These are phyloP conservation scores for Bryum argenteum DNA, from an alignment of 225 moss, liverwort and hornwort genomes.

Conservation along the genomic window DNA sequence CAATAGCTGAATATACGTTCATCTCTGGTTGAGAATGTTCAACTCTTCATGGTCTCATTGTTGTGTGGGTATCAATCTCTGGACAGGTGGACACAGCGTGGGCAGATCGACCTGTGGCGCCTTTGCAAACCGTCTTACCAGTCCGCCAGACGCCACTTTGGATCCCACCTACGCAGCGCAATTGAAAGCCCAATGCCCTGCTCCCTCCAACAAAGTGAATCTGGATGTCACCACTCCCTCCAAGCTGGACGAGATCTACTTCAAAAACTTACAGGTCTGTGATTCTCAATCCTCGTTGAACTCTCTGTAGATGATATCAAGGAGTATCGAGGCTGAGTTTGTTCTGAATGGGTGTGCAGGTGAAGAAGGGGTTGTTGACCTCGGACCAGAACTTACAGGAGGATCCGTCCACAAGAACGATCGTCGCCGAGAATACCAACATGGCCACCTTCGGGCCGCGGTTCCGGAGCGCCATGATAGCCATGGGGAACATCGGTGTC, in stretches of 20 bases:
- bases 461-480: neutral
- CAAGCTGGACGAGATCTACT: neutral
- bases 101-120: conserved; percentile 22
- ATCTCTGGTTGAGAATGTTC: too few relatives aligned
- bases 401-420: neutral
- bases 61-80: too few relatives aligned
- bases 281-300: too few relatives aligned
- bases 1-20: too few relatives aligned
- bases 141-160: neutral
- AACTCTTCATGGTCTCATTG: too few relatives aligned
- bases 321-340: too few relatives aligned
- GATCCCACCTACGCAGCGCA: neutral
- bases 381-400: neutral
- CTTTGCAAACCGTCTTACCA: conserved; percentile 23
- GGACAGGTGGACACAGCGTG: conserved; percentile 33
- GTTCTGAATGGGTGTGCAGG: too few relatives aligned
- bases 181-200: neutral
- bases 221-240: neutral
- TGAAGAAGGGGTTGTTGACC: neutral
- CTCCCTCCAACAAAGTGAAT: neutral
- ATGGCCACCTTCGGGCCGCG: neutral
- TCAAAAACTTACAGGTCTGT: neutral
- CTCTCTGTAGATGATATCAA: too few relatives aligned
- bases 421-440: neutral
- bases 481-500: neutral